Conservation (phyloP, 371 early-diverging fungal species). For the Syncephalis fuscata region DNA sequence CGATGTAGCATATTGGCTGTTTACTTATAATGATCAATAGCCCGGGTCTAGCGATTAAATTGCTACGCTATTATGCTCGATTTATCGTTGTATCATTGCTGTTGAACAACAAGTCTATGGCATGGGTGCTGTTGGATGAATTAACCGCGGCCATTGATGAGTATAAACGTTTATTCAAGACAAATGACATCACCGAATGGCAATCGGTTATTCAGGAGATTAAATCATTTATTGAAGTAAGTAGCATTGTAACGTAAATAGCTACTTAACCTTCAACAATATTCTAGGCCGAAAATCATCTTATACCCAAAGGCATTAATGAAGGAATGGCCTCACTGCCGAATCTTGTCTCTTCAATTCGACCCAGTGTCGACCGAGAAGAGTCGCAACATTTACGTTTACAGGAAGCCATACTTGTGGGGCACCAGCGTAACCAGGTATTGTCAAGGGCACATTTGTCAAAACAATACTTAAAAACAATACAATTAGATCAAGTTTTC, state of each 20-base stretch:
- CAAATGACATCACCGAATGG: slow-evolving; percentile 86
- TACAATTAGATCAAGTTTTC: slow-evolving; percentile 69
- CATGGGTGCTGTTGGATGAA: slow-evolving; percentile 62
- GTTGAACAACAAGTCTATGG: slow-evolving; percentile 61
- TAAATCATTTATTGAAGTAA: slow-evolving; percentile 64
- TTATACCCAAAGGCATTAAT: slow-evolving; percentile 40
- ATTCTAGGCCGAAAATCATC: slow-evolving; percentile 58
- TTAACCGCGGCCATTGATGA: slow-evolving; percentile 69
- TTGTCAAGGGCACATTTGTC: not conserved
- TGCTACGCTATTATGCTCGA: slow-evolving; percentile 89
- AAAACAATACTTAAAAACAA: not conserved
- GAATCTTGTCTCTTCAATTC: no score
- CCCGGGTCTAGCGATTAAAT: slow-evolving; percentile 83
- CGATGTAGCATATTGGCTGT: not conserved
- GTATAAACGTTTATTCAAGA: slow-evolving; percentile 68
- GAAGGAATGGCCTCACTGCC: slow-evolving; percentile 26
- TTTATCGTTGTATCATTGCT: slow-evolving; percentile 90
- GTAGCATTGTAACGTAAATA: not conserved
- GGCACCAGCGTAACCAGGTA: slow-evolving; percentile 72
- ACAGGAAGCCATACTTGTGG: slow-evolving; percentile 90
- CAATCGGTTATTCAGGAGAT: slow-evolving; percentile 81
- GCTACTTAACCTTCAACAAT: not conserved
- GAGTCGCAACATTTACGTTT: slow-evolving; percentile 28
- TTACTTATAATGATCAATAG: slow-evolving; percentile 16
- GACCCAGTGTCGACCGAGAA: slow-evolving; percentile 26